Conservation (phyloP, 352 stramenopile genomes). For the Thraustotheca clavata region DNA sequence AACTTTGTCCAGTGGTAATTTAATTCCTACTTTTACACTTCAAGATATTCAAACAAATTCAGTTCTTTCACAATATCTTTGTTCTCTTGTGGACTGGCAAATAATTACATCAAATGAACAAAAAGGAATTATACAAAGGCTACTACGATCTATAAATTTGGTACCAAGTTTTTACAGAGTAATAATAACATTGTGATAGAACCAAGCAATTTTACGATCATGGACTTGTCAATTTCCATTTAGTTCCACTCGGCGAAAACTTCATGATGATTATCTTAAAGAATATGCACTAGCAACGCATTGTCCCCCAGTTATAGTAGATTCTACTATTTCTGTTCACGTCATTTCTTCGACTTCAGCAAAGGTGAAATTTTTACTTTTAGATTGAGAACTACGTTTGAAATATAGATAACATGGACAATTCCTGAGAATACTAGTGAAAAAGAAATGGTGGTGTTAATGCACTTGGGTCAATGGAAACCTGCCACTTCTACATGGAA, state of each 20-base stretch:
- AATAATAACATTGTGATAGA: not conserved
- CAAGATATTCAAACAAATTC: not conserved
- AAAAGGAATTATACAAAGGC: too few species aligned
- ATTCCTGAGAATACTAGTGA: not conserved
- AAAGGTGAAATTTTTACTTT: not conserved
- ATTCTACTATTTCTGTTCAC: not conserved
- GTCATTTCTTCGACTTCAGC: not conserved
- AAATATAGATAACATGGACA: not conserved
- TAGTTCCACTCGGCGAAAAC: not conserved
- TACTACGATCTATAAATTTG: too few species aligned
- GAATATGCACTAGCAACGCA: not conserved
- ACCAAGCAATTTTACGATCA: not conserved
- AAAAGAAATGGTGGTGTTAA: not conserved
- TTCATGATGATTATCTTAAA: not conserved
- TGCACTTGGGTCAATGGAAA: not conserved
- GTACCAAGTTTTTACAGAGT: too few species aligned
- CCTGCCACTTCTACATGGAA: not conserved
- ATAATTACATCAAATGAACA: too few species aligned
- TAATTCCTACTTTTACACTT: not conserved
- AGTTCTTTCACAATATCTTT: not conserved
- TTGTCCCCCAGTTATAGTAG: not conserved
- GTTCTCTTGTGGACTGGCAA: not conserved
- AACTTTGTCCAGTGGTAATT: not conserved
- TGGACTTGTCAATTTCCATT: not conserved
- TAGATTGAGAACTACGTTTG: not conserved